Conservation (phyloP, 2,329 filamentous ascomycete species). For the Colletotrichum filicis region DNA sequence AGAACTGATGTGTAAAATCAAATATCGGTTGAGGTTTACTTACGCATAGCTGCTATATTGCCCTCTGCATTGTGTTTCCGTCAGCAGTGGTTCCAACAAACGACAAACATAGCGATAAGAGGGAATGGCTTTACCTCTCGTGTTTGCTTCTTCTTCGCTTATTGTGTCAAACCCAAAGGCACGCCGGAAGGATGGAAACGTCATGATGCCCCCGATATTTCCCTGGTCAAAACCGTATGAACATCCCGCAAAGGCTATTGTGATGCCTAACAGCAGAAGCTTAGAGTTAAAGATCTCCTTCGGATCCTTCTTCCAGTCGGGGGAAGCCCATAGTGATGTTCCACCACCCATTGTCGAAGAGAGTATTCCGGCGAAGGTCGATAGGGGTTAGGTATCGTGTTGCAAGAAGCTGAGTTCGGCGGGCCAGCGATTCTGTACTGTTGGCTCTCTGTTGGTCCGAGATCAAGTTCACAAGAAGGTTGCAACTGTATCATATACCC, state of each 20-base stretch:
- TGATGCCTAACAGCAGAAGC: conserved; percentile 45
- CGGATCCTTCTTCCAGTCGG: conserved; percentile 49
- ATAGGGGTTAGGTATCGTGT: not conserved
- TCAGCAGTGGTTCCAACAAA: not conserved
- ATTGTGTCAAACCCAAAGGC: conserved; percentile 48
- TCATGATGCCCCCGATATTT: conserved; percentile 51
- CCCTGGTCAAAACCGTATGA: conserved; percentile 52
- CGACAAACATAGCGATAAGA: no score
- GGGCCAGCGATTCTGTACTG: not conserved
- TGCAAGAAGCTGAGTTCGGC: not conserved
- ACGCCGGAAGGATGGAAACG: conserved; percentile 47
- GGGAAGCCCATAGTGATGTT: conserved; percentile 49
- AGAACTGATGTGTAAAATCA: not conserved
- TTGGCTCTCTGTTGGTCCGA: not conserved
- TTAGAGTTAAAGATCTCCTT: conserved; percentile 49
- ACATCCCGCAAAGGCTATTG: conserved; percentile 49
- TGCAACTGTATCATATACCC: conserved; percentile 24
- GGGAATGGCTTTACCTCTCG: conserved; percentile 23
- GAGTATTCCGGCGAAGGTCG: not conserved
- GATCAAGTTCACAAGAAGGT: not conserved
- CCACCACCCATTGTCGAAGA: conserved; percentile 47
- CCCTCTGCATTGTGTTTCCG: conserved; percentile 36
- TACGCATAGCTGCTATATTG: conserved; percentile 46
- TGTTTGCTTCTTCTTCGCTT: conserved; percentile 41
- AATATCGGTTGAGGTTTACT: not conserved